phyloP scores from a whole-genome alignment of 768 basidiomycete genomes.

The Auriscalpium orientale region DNA sequence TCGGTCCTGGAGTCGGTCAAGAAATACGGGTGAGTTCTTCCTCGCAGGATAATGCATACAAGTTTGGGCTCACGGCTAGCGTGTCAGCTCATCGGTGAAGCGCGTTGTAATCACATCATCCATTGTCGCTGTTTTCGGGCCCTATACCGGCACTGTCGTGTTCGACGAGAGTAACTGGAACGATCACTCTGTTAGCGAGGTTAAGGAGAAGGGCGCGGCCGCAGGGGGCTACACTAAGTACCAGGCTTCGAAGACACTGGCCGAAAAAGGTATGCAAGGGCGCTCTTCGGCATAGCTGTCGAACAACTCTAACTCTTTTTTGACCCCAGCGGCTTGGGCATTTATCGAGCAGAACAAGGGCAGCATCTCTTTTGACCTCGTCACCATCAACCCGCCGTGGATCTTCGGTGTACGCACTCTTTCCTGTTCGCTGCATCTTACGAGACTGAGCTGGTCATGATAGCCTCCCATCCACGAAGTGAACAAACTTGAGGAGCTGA shows the following conservation, averaged over 20 bases:
- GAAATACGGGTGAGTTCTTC: slow-evolving; percentile 22
- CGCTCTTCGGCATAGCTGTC: neutral
- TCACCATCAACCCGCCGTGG: slow-evolving; percentile 28
- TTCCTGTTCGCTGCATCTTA: neutral
- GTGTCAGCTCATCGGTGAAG: slow-evolving; percentile 25
- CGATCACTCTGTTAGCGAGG: slow-evolving; percentile 16
- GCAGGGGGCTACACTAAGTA: slow-evolving; percentile 19
- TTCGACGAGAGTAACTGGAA: slow-evolving; percentile 25
- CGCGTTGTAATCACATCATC: slow-evolving; percentile 38
- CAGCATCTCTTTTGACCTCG: slow-evolving; percentile 25
- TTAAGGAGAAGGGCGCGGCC: slow-evolving; percentile 24
- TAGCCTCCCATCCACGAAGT: slow-evolving; percentile 5
- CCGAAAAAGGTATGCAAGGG: slow-evolving; percentile 25
- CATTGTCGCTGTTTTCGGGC: slow-evolving; percentile 23
- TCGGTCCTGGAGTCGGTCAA: slow-evolving; percentile 26
- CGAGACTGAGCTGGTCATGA: neutral
- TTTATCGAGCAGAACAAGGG: slow-evolving; percentile 21
- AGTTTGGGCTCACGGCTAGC: neutral
- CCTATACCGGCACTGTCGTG: neutral
- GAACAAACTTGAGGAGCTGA: neutral
- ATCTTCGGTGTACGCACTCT: neutral
- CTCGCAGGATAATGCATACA: neutral
- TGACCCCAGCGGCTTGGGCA: slow-evolving; percentile 26
- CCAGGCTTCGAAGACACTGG: slow-evolving; percentile 26
- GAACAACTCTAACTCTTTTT: neutral